These are phyloP conservation scores for Exophiala bonariae DNA, from an alignment of 2,329 filamentous ascomycete species.

Conservation along the genomic window DNA sequence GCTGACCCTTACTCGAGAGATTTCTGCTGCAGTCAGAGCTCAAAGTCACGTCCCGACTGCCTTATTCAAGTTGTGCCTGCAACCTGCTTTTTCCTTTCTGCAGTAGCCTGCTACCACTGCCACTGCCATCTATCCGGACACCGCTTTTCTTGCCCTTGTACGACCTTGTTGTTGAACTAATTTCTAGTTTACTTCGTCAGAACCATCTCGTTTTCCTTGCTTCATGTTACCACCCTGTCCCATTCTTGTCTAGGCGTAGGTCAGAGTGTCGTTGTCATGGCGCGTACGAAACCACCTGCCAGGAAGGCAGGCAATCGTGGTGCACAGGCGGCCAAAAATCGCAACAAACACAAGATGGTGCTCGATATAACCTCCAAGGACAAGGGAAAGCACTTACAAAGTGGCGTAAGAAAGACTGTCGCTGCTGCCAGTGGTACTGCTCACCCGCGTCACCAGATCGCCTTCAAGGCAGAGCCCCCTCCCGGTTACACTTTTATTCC, in stretches of 20 bases:
- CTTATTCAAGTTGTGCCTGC: too few relatives aligned
- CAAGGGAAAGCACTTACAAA: constrained; percentile 58
- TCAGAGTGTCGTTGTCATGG: constrained; percentile 11
- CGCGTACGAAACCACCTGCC: constrained; percentile 16
- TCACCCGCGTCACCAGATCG: constrained; percentile 44
- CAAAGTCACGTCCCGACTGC: too few relatives aligned
- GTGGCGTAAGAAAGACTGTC: constrained; percentile 43
- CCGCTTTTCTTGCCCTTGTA: not conserved
- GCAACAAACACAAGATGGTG: constrained; percentile 56
- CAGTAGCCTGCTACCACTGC: too few relatives aligned
- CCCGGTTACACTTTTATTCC: constrained; percentile 63
- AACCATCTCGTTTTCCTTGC: constrained; percentile 1
- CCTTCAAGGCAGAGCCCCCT: constrained; percentile 56
- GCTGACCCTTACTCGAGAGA: too few relatives aligned
- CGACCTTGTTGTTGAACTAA: not conserved
- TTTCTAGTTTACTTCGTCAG: constrained; percentile 5
- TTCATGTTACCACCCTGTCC: constrained; percentile 12
- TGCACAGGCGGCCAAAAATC: constrained; percentile 30
- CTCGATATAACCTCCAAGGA: constrained; percentile 59
- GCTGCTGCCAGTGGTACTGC: constrained; percentile 7
- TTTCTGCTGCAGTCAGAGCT: too few relatives aligned
- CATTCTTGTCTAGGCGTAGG: constrained; percentile 16
- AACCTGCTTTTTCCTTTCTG: too few relatives aligned
- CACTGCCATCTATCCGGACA: not conserved
- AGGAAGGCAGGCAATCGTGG: constrained; percentile 17